Evolutionary conservation across 257 asterid genomes (phyloP).

Genomic region (Mentha longifolia): DNA sequence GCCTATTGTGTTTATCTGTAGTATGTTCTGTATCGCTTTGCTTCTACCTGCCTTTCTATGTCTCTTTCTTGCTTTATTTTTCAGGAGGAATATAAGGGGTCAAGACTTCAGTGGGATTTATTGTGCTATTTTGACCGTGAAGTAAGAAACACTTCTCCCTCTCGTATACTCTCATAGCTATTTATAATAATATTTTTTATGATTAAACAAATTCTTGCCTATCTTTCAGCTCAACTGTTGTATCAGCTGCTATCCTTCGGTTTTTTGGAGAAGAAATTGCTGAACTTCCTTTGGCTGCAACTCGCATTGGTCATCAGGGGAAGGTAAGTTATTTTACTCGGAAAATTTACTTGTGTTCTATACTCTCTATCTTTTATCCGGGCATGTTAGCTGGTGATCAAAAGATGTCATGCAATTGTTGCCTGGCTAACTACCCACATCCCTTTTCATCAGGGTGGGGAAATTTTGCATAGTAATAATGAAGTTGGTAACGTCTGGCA

Average conservation of each 20-base stretch:
- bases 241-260: constrained; percentile 91
- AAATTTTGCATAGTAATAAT: background rate
- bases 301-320: constrained; percentile 72
- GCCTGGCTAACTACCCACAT: background rate
- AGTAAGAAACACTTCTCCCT: constrained; percentile 50
- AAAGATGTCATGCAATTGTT: background rate
- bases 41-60: background rate
- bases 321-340: constrained; percentile 58
- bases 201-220: constrained; percentile 26
- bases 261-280: constrained; percentile 92
- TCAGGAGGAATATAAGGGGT: constrained; percentile 95
- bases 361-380: background rate
- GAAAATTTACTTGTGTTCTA: constrained; percentile 6
- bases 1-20: constrained; percentile 23
- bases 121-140: constrained; percentile 87
- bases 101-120: constrained; percentile 96
- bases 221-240: constrained; percentile 84
- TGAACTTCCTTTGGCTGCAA: constrained; percentile 96
- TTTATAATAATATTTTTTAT: constrained; percentile 25
- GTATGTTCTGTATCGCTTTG: constrained; percentile 13
- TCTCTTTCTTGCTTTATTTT: constrained; percentile 30
- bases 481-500: constrained; percentile 15
- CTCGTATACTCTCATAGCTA: constrained; percentile 7
- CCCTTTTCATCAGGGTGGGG: background rate
- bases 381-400: background rate